Evolutionary conservation across 805 yeast species (phyloP), one percentile per base, ranked within the genome.

Genomic region (Kodamaea restingae): DNA sequence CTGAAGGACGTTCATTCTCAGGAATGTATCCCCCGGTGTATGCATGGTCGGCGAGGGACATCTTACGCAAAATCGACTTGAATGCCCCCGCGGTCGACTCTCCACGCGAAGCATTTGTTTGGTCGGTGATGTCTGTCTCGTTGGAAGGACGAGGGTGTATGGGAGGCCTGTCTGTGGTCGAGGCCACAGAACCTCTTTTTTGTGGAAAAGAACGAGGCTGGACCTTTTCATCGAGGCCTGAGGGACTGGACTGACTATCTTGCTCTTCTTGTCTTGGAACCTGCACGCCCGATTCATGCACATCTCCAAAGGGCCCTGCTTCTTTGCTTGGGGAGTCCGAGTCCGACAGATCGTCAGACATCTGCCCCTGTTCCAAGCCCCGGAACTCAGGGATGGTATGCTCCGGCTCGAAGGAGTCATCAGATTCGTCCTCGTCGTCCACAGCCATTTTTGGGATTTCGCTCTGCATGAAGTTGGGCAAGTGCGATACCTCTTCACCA

Each of bases 21-120:
- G 46, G 50, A 3, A 45, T 49, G 22, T 42, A 40, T 2, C 51
- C 48, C 17, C 45, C 55, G 2, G 58, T 48, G 41, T 52, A 55
- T 3, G 55, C 59, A 15, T 50, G 56, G 36, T 65, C 70, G 2
- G 56, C 58, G 29, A 65, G 47, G 2, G 71, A 56, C 54, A 66
- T 60, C 38, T 53, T 62, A 8, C 70, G 55, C 28, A 68, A 49
- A 15, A 68, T 56, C n/a, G 56, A 57, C 44, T 47, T 61, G 11
- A 54, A 38, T 8, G 42, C 28, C 8, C 35, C 35, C 3, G 29
- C 30, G 10, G 35, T 17, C 4, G 24, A 30, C 18, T 37, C 40
- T 4, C 31, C 40, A 9, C 26, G n/a, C n/a, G 39, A 36, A 2
- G 29, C 22, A 6, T 25, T 15, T 12, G 17, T 25, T 15, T 25